Conservation (phyloP, 2,329 filamentous ascomycete genomes). For the Pseudogymnoascus sp. region DNA sequence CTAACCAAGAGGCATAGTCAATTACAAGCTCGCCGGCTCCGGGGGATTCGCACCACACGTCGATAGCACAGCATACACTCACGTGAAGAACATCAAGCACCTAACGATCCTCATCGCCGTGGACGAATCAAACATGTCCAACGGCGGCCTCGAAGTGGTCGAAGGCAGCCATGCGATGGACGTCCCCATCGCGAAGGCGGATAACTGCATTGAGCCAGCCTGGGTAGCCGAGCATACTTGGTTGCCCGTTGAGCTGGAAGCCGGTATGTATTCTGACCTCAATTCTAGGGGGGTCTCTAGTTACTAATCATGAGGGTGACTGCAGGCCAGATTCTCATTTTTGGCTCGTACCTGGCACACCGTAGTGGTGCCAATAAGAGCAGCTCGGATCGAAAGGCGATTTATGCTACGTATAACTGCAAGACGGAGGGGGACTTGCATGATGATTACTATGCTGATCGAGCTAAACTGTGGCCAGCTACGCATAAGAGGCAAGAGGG, state of each 20-base stretch:
- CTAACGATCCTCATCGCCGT: constrained; percentile 30
- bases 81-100: constrained; percentile 30
- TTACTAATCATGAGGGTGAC: neutral
- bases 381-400: constrained; percentile 29
- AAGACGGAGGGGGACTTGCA: constrained; percentile 34
- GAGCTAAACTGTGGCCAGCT: constrained; percentile 33
- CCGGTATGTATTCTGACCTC: constrained; percentile 21
- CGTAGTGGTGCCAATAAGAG: constrained; percentile 27
- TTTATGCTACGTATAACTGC: constrained; percentile 37
- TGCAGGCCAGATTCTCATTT: constrained; percentile 29
- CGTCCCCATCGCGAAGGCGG: constrained; percentile 24
- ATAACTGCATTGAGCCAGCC: constrained; percentile 25
- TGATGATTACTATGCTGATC: constrained; percentile 34
- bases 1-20: neutral
- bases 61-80: constrained; percentile 30
- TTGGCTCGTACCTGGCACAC: constrained; percentile 30
- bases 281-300: neutral
- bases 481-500: constrained; percentile 32
- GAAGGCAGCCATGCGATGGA: constrained; percentile 29
- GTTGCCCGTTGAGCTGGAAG: constrained; percentile 25
- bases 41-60: constrained; percentile 31
- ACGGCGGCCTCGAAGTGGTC: constrained; percentile 30
- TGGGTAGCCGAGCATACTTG: constrained; percentile 29
- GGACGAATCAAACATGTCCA: constrained; percentile 26
- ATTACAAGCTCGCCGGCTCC: constrained; percentile 14